Percentiles rank a stretch among this genome's conserved stretches.
These are phyloP conservation scores for Calycina herbarum DNA, from an alignment of 2,329 filamentous ascomycete genomes.

Conservation along the genomic window DNA sequence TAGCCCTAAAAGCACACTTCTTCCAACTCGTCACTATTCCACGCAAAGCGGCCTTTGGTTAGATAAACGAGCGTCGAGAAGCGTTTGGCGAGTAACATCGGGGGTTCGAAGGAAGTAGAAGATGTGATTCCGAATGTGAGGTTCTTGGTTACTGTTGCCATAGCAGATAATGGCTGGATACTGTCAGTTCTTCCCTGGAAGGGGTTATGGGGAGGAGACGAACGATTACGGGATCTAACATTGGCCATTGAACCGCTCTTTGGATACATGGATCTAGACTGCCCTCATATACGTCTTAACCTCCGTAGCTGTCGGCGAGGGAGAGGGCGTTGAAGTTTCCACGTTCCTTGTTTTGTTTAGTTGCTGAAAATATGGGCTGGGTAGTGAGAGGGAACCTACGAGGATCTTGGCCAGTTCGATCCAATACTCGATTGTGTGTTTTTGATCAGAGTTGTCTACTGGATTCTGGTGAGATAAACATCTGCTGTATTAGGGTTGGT, in stretches of 20 bases:
- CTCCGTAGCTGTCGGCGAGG: conserved; percentile 65
- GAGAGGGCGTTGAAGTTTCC: conserved; percentile 40
- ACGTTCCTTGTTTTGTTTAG: too few relatives aligned
- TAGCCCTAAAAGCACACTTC: conserved; percentile 59
- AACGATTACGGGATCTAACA: conserved; percentile 66
- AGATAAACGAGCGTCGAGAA: conserved; percentile 37
- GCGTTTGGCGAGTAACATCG: conserved; percentile 29
- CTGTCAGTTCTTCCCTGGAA: conserved; percentile 16
- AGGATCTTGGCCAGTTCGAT: background rate
- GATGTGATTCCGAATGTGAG: conserved; percentile 70
- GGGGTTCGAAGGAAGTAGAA: conserved; percentile 62
- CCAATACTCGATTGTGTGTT: background rate
- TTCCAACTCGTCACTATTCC: conserved; percentile 64
- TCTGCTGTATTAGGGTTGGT: background rate
- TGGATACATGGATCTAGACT: conserved; percentile 60
- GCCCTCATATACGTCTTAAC: conserved; percentile 69
- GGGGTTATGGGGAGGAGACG: too few relatives aligned
- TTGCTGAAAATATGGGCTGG: background rate
- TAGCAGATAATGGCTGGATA: conserved; percentile 50
- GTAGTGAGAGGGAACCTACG: conserved; percentile 63
- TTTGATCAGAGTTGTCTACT: background rate
- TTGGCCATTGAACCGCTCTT: conserved; percentile 67
- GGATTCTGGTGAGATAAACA: background rate
- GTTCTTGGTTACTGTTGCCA: conserved; percentile 66
- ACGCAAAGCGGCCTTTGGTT: conserved; percentile 56